These are phyloP conservation scores for Globisporangium recalcitrans DNA, from an alignment of 352 stramenopile species.

Conservation along the genomic window DNA sequence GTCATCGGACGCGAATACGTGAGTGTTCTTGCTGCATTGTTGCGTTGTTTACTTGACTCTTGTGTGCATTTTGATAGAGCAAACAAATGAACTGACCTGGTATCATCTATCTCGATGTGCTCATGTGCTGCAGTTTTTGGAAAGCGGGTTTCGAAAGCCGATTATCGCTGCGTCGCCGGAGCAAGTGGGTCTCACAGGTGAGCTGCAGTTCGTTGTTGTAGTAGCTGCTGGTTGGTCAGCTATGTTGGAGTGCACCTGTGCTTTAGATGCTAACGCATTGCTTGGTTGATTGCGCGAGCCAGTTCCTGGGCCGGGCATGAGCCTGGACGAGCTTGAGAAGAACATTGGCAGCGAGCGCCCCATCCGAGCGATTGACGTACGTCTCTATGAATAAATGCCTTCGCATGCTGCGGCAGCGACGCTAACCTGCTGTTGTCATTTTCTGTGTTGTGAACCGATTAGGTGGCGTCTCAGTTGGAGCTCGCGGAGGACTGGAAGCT, in stretches of 20 bases:
- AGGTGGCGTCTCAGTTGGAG: conserved; percentile 30
- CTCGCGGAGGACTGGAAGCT: conserved; percentile 29
- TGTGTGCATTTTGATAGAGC: neutral
- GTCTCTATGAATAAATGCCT: neutral
- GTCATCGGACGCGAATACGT: conserved; percentile 9
- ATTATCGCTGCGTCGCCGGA: conserved; percentile 18
- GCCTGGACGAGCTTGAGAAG: conserved; percentile 20
- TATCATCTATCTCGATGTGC: neutral
- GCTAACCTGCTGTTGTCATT: neutral
- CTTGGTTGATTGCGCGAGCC: neutral
- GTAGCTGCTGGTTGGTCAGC: neutral
- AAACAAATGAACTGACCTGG: neutral
- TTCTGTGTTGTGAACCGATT: neutral
- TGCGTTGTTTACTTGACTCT: neutral
- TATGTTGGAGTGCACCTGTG: neutral
- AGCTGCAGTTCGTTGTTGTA: neutral
- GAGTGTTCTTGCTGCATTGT: neutral
- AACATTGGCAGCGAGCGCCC: conserved; percentile 24
- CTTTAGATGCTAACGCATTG: neutral
- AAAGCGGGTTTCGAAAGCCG: conserved; percentile 22
- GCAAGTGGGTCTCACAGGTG: conserved; percentile 27
- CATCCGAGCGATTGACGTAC: conserved; percentile 32
- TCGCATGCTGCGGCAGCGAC: neutral
- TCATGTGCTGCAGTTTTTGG: conserved; percentile 18
- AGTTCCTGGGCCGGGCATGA: conserved; percentile 13